Evolutionary conservation across 2,329 filamentous ascomycete species (phyloP).

Genomic region (Amauroascus verrucosus): DNA sequence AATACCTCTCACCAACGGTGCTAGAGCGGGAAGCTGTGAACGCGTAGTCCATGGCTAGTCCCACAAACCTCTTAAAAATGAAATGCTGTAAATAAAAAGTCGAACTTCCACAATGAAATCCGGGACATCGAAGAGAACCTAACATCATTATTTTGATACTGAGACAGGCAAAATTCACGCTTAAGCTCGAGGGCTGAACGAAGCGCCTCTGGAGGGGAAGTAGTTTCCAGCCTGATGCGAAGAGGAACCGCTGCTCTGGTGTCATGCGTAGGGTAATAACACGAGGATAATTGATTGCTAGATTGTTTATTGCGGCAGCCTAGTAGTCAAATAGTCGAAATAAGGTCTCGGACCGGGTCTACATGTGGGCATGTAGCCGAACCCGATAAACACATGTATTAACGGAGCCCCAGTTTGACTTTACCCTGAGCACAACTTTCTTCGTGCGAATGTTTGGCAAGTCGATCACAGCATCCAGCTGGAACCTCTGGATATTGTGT

Average conservation of each 20-base stretch:
- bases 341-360: conserved; percentile 1
- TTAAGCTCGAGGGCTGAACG: not conserved
- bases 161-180: not conserved
- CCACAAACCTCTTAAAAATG: not conserved
- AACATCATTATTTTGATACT: too few species aligned
- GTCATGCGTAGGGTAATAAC: not conserved
- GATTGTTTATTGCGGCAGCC: not conserved
- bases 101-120: not conserved
- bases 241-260: not conserved
- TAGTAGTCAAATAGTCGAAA: not conserved
- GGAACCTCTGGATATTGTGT: conserved; percentile 32
- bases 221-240: not conserved
- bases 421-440: conserved; percentile 34
- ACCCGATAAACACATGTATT: conserved; percentile 40
- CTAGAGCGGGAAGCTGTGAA: too few species aligned
- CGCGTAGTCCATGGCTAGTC: not conserved
- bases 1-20: too few species aligned
- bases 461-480: conserved; percentile 31
- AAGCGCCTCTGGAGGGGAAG: not conserved
- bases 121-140: not conserved
- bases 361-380: conserved; percentile 33
- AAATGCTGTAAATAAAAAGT: not conserved
- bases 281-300: not conserved
- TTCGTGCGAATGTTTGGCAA: conserved; percentile 28
- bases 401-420: conserved; percentile 35